Percentiles rank a stretch among this genome's conserved stretches.
Conservation (phyloP, 1,284 basidiomycete species). For the Tremellales sp. region DNA sequence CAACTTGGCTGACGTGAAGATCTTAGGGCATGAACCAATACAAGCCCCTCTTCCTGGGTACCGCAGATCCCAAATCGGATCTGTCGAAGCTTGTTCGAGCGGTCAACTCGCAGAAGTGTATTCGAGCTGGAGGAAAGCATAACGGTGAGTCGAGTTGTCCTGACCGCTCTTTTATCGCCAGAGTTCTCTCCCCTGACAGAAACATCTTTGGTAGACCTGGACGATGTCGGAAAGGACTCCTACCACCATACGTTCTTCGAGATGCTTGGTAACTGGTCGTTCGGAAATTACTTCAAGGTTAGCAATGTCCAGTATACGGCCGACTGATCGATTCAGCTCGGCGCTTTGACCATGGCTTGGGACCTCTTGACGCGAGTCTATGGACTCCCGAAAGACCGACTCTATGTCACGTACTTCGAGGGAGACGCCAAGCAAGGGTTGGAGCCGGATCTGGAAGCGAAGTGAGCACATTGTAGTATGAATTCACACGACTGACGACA, state of each 20-base stretch:
- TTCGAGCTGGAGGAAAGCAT: conserved; percentile 96
- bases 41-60: conserved; percentile 94
- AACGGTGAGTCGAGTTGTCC: conserved; percentile 61
- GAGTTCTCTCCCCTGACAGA: background rate
- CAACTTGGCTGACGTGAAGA: background rate
- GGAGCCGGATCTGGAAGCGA: conserved; percentile 82
- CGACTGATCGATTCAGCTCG: conserved; percentile 60
- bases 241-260: conserved; percentile 91
- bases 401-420: conserved; percentile 98
- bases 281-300: conserved; percentile 99
- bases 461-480: conserved; percentile 25
- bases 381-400: conserved; percentile 78
- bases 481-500: background rate
- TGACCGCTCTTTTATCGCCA: background rate
- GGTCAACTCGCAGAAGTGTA: conserved; percentile 96
- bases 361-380: conserved; percentile 83
- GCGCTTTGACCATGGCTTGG: conserved; percentile 91
- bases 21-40: conserved; percentile 98
- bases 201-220: conserved; percentile 63
- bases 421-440: conserved; percentile 84
- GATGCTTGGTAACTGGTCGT: conserved; percentile 99
- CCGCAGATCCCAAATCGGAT: conserved; percentile 86
- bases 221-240: conserved; percentile 93
- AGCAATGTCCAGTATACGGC: conserved; percentile 4
- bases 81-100: conserved; percentile 86